A percentile compares a stretch with the other conserved stretches of the same genome.
Conservation (phyloP, 1,139 yeast genomes). For the Hyphopichia buzzinii region DNA sequence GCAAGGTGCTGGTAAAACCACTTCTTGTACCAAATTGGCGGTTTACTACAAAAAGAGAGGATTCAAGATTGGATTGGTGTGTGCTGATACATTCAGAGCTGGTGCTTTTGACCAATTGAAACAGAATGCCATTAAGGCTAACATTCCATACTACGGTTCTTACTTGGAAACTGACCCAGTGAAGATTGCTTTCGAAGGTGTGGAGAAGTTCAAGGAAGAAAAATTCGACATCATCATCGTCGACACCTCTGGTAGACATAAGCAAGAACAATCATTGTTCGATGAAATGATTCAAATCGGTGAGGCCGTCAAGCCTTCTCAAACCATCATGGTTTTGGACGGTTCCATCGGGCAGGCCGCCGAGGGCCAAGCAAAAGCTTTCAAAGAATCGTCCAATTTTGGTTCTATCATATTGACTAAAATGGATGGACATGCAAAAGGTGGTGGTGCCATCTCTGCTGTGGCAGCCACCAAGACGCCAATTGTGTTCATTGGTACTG, state of each 20-base stretch:
- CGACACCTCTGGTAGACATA: conserved; percentile 97
- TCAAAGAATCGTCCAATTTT: conserved; percentile 87
- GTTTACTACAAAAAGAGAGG: conserved; percentile 93
- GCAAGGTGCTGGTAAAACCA: conserved; percentile 98
- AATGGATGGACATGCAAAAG: conserved; percentile 99
- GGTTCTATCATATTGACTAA: conserved; percentile 95
- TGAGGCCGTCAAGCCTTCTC: conserved; percentile 81
- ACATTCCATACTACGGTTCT: conserved; percentile 92
- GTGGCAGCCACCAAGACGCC: conserved; percentile 98
- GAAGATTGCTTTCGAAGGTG: conserved; percentile 88
- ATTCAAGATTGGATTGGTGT: conserved; percentile 90
- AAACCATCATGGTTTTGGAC: conserved; percentile 96
- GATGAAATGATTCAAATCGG: conserved; percentile 94
- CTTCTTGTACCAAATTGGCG: conserved; percentile 95
- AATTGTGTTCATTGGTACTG: conserved; percentile 96
- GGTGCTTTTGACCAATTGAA: conserved; percentile 99
- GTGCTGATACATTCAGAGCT: conserved; percentile 99
- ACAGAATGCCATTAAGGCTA: conserved; percentile 94
- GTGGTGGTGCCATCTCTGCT: conserved; percentile 99
- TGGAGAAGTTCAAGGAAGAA: conserved; percentile 84
- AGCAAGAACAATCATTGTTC: conserved; percentile 89
- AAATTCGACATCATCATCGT: conserved; percentile 92
- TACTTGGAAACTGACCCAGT: conserved; percentile 97
- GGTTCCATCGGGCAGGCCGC: conserved; percentile 99
- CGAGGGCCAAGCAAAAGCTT: conserved; percentile 89